phyloP scores from a whole-genome alignment of 192 early-diverging fungal species.

The Jimgerdemannia lactiflua region DNA sequence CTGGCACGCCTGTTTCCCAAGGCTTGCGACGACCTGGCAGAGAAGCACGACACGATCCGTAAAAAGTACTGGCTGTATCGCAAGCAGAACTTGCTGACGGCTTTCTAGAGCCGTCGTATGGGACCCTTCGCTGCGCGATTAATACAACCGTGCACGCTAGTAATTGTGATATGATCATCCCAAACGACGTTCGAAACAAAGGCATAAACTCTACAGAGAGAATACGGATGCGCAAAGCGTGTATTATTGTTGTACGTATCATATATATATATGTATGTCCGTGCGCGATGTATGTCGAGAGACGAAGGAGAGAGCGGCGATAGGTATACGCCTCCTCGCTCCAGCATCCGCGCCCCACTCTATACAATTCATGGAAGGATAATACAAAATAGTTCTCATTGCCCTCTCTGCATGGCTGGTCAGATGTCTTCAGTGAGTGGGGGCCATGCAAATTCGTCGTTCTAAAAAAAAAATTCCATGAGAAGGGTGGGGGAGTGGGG shows the following conservation, averaged over 20 bases:
- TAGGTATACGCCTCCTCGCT: not conserved
- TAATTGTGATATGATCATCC: not conserved
- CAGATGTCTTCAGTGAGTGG: not conserved
- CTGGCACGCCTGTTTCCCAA: slow-evolving; percentile 13
- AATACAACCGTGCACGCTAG: too few species aligned
- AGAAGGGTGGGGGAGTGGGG: not conserved
- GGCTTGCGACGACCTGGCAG: slow-evolving; percentile 52
- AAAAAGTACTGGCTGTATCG: slow-evolving; percentile 65
- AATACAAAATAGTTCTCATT: not conserved
- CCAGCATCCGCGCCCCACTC: not conserved
- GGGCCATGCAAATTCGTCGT: not conserved
- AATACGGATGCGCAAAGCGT: not conserved
- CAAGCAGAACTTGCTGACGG: slow-evolving; percentile 18
- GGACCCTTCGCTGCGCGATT: too few species aligned
- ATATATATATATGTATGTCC: not conserved
- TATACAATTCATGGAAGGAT: not conserved
- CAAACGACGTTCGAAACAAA: not conserved
- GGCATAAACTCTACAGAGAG: too few species aligned
- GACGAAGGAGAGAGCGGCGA: not conserved
- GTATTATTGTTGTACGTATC: not conserved
- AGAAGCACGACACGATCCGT: slow-evolving; percentile 61
- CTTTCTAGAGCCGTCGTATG: not conserved
- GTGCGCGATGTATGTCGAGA: not conserved
- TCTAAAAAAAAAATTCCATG: too few species aligned
- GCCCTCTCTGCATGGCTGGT: not conserved